These are phyloP conservation scores for Saccharomyces hybrid DNA, from an alignment of 1,139 yeast genomes.

Conservation along the genomic window DNA sequence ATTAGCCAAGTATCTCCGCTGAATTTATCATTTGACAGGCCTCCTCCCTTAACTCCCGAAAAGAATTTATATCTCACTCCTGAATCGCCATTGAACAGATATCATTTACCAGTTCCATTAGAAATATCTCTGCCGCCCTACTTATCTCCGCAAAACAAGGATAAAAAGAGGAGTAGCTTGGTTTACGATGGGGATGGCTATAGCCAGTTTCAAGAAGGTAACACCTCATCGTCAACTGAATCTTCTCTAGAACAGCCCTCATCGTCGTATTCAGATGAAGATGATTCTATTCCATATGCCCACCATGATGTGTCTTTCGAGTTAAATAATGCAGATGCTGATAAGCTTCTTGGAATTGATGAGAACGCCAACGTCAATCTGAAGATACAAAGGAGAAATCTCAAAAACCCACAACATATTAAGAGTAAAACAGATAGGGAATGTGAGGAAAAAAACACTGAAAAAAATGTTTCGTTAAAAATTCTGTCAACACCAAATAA, in stretches of 20 bases:
- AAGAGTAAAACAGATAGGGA: not conserved
- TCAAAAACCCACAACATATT: conserved; percentile 8
- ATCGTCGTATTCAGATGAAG: conserved; percentile 8
- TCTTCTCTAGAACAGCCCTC: conserved; percentile 2
- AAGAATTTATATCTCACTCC: conserved; percentile 28
- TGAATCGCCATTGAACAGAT: conserved; percentile 31
- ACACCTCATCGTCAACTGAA: conserved; percentile 2
- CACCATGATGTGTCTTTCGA: conserved; percentile 25
- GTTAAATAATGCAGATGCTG: conserved; percentile 14
- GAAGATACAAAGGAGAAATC: conserved; percentile 26
- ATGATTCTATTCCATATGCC: conserved; percentile 25
- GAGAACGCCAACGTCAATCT: conserved; percentile 28
- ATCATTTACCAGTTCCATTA: conserved; percentile 32
- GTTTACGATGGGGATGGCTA: conserved; percentile 29
- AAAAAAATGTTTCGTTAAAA: conserved; percentile 12
- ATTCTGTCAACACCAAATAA: conserved; percentile 27
- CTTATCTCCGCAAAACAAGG: conserved; percentile 31
- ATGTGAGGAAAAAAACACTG: not conserved
- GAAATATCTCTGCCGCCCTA: conserved; percentile 33
- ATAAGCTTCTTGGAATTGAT: conserved; percentile 27
- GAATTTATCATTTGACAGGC: conserved; percentile 3
- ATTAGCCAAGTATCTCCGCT: conserved; percentile 10
- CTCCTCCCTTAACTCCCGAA: conserved; percentile 1
- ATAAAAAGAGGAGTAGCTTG: conserved; percentile 19
- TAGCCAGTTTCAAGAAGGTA: conserved; percentile 15